These are phyloP conservation scores for Cytauxzoon felis DNA, from an alignment of 169 alveolate genomes.

Conservation along the genomic window DNA sequence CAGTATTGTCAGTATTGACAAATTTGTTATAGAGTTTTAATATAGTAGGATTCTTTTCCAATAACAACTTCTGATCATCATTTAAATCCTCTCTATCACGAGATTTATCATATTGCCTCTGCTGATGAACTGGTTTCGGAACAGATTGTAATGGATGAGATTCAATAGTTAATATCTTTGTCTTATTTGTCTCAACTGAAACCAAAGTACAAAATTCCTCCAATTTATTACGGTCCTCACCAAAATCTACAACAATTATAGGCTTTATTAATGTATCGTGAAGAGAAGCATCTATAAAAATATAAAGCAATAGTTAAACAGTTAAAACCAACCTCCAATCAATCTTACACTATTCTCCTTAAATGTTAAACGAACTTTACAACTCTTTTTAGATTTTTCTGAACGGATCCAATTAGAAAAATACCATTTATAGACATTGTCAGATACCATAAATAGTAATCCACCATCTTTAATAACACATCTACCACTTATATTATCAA, in stretches of 20 bases:
- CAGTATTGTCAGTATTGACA: conserved; percentile 24
- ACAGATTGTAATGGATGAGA: not conserved
- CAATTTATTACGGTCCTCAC: conserved; percentile 28
- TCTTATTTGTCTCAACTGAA: conserved; percentile 5
- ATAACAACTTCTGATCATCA: conserved; percentile 9
- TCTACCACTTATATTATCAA: conserved; percentile 44
- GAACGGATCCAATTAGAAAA: conserved; percentile 68
- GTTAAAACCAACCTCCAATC: conserved; percentile 13
- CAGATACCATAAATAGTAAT: conserved; percentile 13
- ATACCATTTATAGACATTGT: conserved; percentile 43
- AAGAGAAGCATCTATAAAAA: conserved; percentile 15
- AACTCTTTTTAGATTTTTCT: conserved; percentile 70
- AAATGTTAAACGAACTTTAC: conserved; percentile 69
- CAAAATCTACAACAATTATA: conserved; percentile 53
- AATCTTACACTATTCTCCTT: conserved; percentile 40
- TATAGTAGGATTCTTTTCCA: conserved; percentile 5
- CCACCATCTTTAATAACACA: conserved; percentile 20
- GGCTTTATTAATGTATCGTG: conserved; percentile 33
- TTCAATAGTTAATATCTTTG: conserved; percentile 1
- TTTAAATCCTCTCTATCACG: not conserved
- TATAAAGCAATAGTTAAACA: not conserved
- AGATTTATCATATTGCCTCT: not conserved
- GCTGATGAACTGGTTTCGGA: conserved; percentile 1
- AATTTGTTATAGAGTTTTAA: conserved; percentile 26
- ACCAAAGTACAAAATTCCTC: conserved; percentile 33